Evolutionary conservation across 202 grass and related monocot genomes (phyloP), one percentile per base, ranked within the genome.

Genomic region (Dendrocalamus latiflorus): DNA sequence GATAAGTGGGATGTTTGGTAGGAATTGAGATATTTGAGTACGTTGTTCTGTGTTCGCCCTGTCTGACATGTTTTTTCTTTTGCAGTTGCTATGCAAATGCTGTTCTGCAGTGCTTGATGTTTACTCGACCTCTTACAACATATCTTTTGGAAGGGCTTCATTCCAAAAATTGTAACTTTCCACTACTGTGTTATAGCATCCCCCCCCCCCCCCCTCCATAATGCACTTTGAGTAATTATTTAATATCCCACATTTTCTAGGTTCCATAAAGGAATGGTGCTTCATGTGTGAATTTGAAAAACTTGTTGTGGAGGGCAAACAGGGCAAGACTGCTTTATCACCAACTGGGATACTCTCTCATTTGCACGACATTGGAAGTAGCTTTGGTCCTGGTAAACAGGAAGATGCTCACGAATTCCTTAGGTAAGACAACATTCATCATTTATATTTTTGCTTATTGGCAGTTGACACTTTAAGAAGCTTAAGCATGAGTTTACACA

Each of bases 331-430:
- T 65, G 81, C 79, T 34, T 84, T 96, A 24, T 96, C 97, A 78
- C 96, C 91, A 71, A 88, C 83, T 71, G 91, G 82, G 18, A 94
- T 99, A 78, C 81, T 99, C 9, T 94, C 93, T 85, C 87, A 94
- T 81, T 78, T 99, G 68, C 71, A 77, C 7, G 81, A 91, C 57
- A 93, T 90, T 89, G 91, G 91, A 68, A 92, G 87, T 77, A 89
- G 81, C 71, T 99, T 99, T 80, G 91, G 91, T 65, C 87, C 78
- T 72, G 87, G 93, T 65, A 87, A 88, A 81, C 85, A 99, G 87
- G 96, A 99, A 85, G 96, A 99, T 88, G 97, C 97, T 53, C 97
- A 99, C 21, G 97, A 99, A 86, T 99, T 99, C 81, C 89, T 99
- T 74, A 91, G 93, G 97, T 99, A 90, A 70, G 65, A 53, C 38